These are phyloP conservation scores for Isabelozyma heimii DNA, from an alignment of 805 yeast species.

Conservation along the genomic window DNA sequence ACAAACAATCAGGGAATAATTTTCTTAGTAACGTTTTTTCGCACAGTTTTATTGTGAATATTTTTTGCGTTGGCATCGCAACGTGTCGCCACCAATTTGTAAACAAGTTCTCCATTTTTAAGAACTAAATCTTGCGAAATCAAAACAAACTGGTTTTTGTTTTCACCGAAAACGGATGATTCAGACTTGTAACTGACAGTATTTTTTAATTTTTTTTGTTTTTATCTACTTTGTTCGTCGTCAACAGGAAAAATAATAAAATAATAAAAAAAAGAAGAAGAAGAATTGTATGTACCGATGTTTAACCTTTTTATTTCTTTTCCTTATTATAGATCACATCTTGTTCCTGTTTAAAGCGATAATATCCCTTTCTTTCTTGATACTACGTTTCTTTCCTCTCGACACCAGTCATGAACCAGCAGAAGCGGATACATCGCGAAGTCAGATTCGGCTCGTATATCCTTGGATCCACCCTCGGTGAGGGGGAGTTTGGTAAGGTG, in stretches of 20 bases:
- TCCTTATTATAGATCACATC: not conserved
- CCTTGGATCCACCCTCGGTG: slow-evolving; percentile 91
- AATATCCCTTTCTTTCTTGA: not conserved
- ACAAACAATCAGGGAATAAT: not conserved
- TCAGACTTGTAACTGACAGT: not conserved
- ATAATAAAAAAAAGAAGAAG: too few species aligned
- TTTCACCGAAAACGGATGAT: not conserved
- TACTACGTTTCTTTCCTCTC: not conserved
- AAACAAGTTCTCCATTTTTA: not conserved
- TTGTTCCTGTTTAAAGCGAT: not conserved
- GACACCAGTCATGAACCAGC: not conserved
- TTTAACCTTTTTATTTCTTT: not conserved
- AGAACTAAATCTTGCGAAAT: not conserved
- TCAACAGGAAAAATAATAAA: not conserved
- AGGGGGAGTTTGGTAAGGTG: slow-evolving; percentile 98
- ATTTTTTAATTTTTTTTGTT: not conserved
- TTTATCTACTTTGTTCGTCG: not conserved
- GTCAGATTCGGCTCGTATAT: slow-evolving; percentile 87
- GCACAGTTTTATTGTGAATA: too few species aligned
- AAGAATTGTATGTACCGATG: not conserved
- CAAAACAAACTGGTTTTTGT: not conserved
- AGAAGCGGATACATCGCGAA: slow-evolving; percentile 50
- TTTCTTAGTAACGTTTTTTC: too few species aligned
- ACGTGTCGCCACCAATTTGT: not conserved
- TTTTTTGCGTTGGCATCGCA: not conserved